Evolutionary conservation across 257 asterid genomes (phyloP), one percentile per base, ranked within the genome.

Genomic region (Gentiana dahurica): DNA sequence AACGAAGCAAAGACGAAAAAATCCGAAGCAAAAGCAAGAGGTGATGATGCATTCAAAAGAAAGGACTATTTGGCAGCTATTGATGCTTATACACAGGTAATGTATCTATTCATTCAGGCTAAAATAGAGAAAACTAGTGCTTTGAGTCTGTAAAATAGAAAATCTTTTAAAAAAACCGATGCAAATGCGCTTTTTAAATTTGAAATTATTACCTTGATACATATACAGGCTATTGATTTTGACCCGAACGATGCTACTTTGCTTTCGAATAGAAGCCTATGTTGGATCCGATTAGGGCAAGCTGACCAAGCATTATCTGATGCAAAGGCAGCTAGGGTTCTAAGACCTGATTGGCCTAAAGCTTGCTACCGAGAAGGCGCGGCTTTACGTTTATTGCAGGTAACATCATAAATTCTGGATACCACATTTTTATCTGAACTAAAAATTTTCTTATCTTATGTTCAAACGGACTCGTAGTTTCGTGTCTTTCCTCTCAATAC

Each of bases 341-440:
- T 88, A 12, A 83, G 83, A 71, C 97, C 98, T 1, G 94, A 92
- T 80, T 92, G 98, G 98, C 68, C 97, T 8, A 92, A 92, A 65
- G 97, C 95, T 65, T 88, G 85, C 78, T 92, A 83, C 61, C 92
- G 98, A 46, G 95, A 83, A 73, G 98, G 98, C 53, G 95, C 95
- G 38, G 98, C 98, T 55, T 81, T 78, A 57, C 87, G 91, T 43
- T 74, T 85, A 59, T 58, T 87, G 76, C 89, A 80, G 96, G 97
- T 76, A 64, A 37, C 24, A 24, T 24, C 24, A 24, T 24, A 24
- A 24, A 24, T 24, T 24, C 24, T 24, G 24, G 24, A 24, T 24
- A 24, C 24, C 24, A 24, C 24, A 0, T 24, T 0, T 24, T 24
- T 24, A 24, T 24, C 24, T 24, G 24, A 24, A 24, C 24, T 24